Evolutionary conservation across 352 stramenopile genomes (phyloP).

Genomic region (Thraustochytrium sp.): DNA sequence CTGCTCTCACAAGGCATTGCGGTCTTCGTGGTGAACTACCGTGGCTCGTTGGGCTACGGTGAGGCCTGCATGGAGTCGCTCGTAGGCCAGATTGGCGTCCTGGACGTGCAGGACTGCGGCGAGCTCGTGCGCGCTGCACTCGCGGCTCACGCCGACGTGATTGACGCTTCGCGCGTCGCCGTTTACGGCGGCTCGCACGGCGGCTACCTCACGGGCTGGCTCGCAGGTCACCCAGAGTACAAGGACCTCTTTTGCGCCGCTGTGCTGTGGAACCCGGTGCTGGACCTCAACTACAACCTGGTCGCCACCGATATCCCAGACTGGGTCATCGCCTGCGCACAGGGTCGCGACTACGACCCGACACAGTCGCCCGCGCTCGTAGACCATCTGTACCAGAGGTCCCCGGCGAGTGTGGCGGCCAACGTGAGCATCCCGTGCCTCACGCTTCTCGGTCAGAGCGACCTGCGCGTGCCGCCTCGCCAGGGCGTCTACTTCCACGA

Average conservation of each 20-base stretch:
- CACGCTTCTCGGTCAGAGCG: not conserved
- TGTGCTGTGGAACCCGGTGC: constrained; percentile 34
- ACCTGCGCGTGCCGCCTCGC: constrained; percentile 1
- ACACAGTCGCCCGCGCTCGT: not conserved
- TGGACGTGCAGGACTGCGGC: constrained; percentile 13
- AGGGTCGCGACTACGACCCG: not conserved
- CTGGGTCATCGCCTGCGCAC: not conserved
- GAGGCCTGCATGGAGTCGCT: constrained; percentile 23
- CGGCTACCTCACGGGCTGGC: constrained; percentile 23
- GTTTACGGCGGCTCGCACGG: constrained; percentile 25
- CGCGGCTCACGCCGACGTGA: not conserved
- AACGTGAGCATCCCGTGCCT: constrained; percentile 22
- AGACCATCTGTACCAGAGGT: not conserved
- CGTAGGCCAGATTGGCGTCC: constrained; percentile 7
- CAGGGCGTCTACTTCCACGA: constrained; percentile 22
- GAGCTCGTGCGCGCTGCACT: not conserved
- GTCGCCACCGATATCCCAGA: constrained; percentile 25
- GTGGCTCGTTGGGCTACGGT: constrained; percentile 20
- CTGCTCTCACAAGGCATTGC: not conserved
- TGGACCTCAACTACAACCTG: constrained; percentile 2
- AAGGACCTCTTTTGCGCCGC: constrained; percentile 18
- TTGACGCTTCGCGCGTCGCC: constrained; percentile 12
- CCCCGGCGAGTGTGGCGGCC: not conserved
- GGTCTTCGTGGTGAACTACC: constrained; percentile 30
- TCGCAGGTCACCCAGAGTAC: constrained; percentile 16